phyloP scores from a whole-genome alignment of 1,139 yeast species.

The Yamadazyma triangularis region DNA sequence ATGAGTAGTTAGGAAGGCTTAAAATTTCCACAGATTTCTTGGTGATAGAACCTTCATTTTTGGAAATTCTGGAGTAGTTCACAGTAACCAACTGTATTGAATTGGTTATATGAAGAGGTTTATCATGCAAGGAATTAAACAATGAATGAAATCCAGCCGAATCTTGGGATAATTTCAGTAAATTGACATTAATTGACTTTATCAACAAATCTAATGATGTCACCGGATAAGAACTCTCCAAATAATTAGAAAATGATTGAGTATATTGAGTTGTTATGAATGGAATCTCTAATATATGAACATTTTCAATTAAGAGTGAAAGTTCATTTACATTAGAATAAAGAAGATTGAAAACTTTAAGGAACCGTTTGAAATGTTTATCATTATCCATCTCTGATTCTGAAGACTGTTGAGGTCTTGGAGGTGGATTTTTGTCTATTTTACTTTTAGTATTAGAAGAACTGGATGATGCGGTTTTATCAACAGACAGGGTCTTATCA shows the following conservation, averaged over 20 bases:
- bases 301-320: constrained; percentile 30
- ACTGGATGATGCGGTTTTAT: background rate
- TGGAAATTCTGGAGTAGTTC: constrained; percentile 18
- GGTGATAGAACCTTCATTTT: constrained; percentile 13
- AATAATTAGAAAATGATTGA: constrained; percentile 23
- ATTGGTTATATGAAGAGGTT: constrained; percentile 49
- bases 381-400: background rate
- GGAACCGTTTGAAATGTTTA: constrained; percentile 4
- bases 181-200: constrained; percentile 30
- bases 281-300: constrained; percentile 30
- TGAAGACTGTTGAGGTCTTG: too few species aligned
- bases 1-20: constrained; percentile 48
- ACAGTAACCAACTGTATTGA: constrained; percentile 41
- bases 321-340: constrained; percentile 12
- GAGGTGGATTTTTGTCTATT: too few species aligned
- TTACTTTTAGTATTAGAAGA: background rate
- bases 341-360: constrained; percentile 9
- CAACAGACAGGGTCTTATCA: background rate
- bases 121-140: constrained; percentile 44
- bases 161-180: constrained; percentile 25
- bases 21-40: constrained; percentile 32
- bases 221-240: constrained; percentile 18
- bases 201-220: constrained; percentile 24
- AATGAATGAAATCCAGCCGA: constrained; percentile 60
- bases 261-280: constrained; percentile 26